Conservation (phyloP, 139 green algal species). For the Chlamydomonas eustigma region DNA sequence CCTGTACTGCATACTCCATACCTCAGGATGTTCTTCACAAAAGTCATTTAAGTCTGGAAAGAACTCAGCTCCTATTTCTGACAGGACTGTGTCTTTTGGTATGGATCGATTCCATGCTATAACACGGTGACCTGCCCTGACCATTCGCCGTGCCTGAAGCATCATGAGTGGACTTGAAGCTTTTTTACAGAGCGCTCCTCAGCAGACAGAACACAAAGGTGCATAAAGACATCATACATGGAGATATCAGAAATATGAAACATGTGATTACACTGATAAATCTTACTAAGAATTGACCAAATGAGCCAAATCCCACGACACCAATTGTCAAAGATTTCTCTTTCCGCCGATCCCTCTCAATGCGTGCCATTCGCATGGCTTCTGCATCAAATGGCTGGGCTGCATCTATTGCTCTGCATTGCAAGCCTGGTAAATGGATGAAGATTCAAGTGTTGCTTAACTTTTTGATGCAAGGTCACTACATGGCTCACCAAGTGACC, state of each 20-base stretch:
- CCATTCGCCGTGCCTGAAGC: conserved; percentile 56
- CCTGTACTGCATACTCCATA: too few relatives aligned
- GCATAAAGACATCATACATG: too few relatives aligned
- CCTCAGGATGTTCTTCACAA: conserved; percentile 30
- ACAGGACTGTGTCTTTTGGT: conserved; percentile 69
- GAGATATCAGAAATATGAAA: too few relatives aligned
- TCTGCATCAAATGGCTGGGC: conserved; percentile 87
- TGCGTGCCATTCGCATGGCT: conserved; percentile 14
- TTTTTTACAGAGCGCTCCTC: too few relatives aligned
- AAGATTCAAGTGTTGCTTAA: too few relatives aligned
- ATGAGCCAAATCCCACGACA: conserved; percentile 97
- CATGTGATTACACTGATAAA: neutral
- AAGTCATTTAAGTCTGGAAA: conserved; percentile 89
- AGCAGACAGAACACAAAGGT: too few relatives aligned
- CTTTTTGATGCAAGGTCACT: too few relatives aligned
- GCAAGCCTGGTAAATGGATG: too few relatives aligned
- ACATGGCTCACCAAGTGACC: too few relatives aligned
- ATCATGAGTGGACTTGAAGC: too few relatives aligned
- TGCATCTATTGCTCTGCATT: conserved; percentile 67
- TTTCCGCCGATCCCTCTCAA: neutral
- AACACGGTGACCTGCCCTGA: conserved; percentile 52
- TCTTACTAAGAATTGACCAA: conserved; percentile 91
- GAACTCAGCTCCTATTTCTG: conserved; percentile 79
- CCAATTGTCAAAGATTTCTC: conserved; percentile 70
- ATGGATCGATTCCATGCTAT: conserved; percentile 76